Conservation (phyloP, 2,329 filamentous ascomycete genomes). For the Septoria petroselini region DNA sequence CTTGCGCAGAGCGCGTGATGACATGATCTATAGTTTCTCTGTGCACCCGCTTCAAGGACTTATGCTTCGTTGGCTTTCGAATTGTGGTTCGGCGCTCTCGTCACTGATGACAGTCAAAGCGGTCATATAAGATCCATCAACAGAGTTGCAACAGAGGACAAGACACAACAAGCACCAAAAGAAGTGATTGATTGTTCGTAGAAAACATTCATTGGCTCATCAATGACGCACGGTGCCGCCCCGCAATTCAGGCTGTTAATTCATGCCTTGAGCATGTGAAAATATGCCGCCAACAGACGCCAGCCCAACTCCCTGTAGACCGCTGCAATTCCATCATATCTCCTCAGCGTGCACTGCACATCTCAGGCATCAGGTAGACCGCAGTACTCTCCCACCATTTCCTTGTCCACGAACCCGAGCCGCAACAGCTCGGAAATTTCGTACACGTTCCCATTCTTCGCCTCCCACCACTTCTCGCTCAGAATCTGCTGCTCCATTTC, state of each 20-base stretch:
- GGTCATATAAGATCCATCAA: not conserved
- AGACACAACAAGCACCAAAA: not conserved
- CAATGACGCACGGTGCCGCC: constrained; percentile 12
- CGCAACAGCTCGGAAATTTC: constrained; percentile 12
- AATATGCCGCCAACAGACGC: not conserved
- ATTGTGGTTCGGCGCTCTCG: no score
- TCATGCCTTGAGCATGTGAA: constrained; percentile 2
- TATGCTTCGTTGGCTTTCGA: no score
- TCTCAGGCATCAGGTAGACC: not conserved
- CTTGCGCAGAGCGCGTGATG: constrained; percentile 63
- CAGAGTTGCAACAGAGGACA: no score
- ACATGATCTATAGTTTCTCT: constrained; percentile 49
- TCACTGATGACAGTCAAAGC: no score
- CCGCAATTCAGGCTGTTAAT: constrained; percentile 12
- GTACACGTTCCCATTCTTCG: constrained; percentile 2
- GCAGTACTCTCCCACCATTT: constrained; percentile 6
- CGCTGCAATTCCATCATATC: no score
- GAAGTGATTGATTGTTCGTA: not conserved
- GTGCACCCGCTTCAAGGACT: not conserved
- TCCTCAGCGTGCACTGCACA: not conserved
- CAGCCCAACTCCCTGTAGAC: not conserved
- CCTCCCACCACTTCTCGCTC: constrained; percentile 10
- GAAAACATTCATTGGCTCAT: constrained; percentile 1
- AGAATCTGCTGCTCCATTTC: not conserved
- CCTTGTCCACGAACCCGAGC: constrained; percentile 9